These are phyloP conservation scores for Amanita phalloides DNA, from an alignment of 768 basidiomycete genomes.

Conservation along the genomic window DNA sequence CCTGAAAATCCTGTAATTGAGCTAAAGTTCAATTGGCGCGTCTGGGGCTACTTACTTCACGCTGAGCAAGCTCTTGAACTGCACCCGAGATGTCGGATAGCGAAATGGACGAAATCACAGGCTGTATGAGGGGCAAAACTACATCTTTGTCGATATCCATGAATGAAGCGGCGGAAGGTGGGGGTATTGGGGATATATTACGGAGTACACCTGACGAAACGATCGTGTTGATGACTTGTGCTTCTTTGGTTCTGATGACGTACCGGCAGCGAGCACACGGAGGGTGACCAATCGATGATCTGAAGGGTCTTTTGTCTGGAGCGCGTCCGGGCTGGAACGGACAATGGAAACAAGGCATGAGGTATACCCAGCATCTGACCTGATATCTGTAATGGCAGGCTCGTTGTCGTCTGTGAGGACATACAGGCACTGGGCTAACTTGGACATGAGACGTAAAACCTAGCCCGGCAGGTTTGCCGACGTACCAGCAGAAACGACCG, in stretches of 20 bases:
- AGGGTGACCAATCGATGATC: conserved; percentile 44
- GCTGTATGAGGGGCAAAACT: conserved; percentile 59
- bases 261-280: conserved; percentile 65
- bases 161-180: conserved; percentile 48
- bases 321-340: conserved; percentile 21
- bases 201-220: conserved; percentile 50
- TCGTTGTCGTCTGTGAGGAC: conserved; percentile 87
- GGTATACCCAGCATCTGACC: conserved; percentile 47
- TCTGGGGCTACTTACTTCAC: conserved; percentile 29
- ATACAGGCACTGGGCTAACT: conserved; percentile 80
- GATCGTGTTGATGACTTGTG: background rate
- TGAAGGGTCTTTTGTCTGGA: conserved; percentile 27
- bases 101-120: conserved; percentile 50
- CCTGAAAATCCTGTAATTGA: conserved; percentile 21
- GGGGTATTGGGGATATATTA: conserved; percentile 68
- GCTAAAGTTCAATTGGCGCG: background rate
- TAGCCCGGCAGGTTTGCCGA: background rate
- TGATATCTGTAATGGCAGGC: conserved; percentile 58
- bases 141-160: conserved; percentile 66
- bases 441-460: background rate
- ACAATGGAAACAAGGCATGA: conserved; percentile 58
- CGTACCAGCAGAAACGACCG: conserved; percentile 75
- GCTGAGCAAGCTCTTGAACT: conserved; percentile 40
- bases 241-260: conserved; percentile 7
- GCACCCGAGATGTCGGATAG: conserved; percentile 36